A percentile compares a stretch with the other conserved stretches of the same genome.
Conservation (phyloP, 2,329 filamentous ascomycete species). For the Claviceps sp. region DNA sequence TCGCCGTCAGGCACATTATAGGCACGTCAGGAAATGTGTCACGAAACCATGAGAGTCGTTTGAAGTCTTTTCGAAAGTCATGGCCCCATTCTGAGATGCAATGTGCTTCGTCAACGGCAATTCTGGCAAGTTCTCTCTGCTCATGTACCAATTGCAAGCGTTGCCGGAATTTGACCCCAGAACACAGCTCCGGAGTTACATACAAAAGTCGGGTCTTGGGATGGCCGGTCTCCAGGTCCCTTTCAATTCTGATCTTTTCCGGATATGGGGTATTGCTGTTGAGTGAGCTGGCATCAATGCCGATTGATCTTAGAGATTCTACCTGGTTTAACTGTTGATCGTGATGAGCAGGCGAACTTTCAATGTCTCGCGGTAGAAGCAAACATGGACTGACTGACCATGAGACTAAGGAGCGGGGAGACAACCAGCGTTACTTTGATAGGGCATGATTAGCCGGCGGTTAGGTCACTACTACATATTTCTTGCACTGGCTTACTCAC, state of each 20-base stretch:
- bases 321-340: slow-evolving; percentile 71
- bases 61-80: slow-evolving; percentile 89
- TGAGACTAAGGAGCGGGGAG: slow-evolving; percentile 76
- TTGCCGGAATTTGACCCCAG: slow-evolving; percentile 61
- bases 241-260: slow-evolving; percentile 56
- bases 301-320: slow-evolving; percentile 57
- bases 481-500: slow-evolving; percentile 34
- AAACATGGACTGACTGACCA: slow-evolving; percentile 40
- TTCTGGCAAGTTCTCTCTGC: slow-evolving; percentile 72
- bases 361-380: slow-evolving; percentile 2
- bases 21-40: slow-evolving; percentile 70
- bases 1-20: slow-evolving; percentile 86
- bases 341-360: neutral
- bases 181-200: slow-evolving; percentile 84
- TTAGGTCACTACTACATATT: neutral
- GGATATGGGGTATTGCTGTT: slow-evolving; percentile 64
- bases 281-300: slow-evolving; percentile 70
- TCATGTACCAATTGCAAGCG: slow-evolving; percentile 59
- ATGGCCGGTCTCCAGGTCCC: slow-evolving; percentile 77
- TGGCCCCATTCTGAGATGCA: slow-evolving; percentile 98
- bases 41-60: slow-evolving; percentile 75
- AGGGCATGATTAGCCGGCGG: slow-evolving; percentile 4
- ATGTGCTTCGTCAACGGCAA: slow-evolving; percentile 89
- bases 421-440: slow-evolving; percentile 70
- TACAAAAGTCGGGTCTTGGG: slow-evolving; percentile 75